Conservation (phyloP, 2,329 filamentous ascomycete species). For the Penicillium sp. region DNA sequence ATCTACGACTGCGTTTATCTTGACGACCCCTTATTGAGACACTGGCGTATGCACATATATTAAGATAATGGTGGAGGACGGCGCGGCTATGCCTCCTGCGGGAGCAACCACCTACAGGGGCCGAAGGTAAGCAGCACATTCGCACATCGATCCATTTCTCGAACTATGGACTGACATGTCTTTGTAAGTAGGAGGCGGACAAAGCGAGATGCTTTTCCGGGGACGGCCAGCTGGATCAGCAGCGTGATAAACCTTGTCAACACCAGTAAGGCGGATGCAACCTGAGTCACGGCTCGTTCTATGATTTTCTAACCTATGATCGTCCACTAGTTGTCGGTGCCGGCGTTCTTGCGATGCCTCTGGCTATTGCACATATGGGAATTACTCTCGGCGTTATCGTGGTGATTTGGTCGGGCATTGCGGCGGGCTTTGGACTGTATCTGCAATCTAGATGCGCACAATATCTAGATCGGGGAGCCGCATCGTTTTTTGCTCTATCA, state of each 20-base stretch:
- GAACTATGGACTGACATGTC: neutral
- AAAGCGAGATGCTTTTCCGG: slow-evolving; percentile 64
- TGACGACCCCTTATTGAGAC: slow-evolving; percentile 1
- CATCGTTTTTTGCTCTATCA: slow-evolving; percentile 94
- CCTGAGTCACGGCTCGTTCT: neutral
- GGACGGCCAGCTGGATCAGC: slow-evolving; percentile 82
- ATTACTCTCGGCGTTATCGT: slow-evolving; percentile 78
- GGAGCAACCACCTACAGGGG: slow-evolving; percentile 19
- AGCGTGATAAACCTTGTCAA: slow-evolving; percentile 95
- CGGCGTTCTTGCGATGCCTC: slow-evolving; percentile 92
- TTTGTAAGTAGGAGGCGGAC: slow-evolving; percentile 41
- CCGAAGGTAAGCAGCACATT: slow-evolving; percentile 25
- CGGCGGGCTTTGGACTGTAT: slow-evolving; percentile 88
- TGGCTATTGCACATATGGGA: slow-evolving; percentile 92
- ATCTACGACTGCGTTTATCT: neutral
- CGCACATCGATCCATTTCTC: neutral
- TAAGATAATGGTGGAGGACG: slow-evolving; percentile 28
- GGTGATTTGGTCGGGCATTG: slow-evolving; percentile 86
- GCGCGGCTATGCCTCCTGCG: slow-evolving; percentile 25
- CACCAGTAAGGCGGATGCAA: slow-evolving; percentile 61
- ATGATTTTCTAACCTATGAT: neutral
- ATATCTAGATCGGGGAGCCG: slow-evolving; percentile 82
- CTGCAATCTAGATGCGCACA: slow-evolving; percentile 88
- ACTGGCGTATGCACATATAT: neutral
- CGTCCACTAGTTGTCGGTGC: slow-evolving; percentile 74